Evolutionary conservation across 2,329 filamentous ascomycete species (phyloP), one percentile per base, ranked within the genome.

Genomic region (Fusarium veterinarium): DNA sequence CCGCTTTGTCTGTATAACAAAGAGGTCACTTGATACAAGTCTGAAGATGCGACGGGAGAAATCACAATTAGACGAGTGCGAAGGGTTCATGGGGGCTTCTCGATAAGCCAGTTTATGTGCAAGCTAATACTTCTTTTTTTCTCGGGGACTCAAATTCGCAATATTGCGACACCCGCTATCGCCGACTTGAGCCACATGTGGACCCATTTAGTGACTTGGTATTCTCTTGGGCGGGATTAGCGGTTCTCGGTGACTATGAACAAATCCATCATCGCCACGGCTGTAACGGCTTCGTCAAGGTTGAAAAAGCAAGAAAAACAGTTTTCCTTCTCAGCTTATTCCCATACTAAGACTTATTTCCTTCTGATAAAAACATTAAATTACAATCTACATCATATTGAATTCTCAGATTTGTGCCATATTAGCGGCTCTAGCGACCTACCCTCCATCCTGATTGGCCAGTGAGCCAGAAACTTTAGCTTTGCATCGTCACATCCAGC

Each of bases 201-300:
- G 68, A 30, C 30, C 52, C 35, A 25, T 31, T 38, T 41, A 40
- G 35, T 33, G 30, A 58, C 40, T 49, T 35, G 20, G 56, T 28
- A 13, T n/a, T 52, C 37, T 28, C 42, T 30, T 25, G 17, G 57
- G 44, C 57, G 59, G 44, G n/a, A 60, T 61, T 60, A 57, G 42
- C 66, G 72, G 72, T 61, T 69, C 57, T 75, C 73, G 73, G 72
- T 41, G 52, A 41, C 67, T 60, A 71, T 55, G 44, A 67, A 40
- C 37, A 52, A 60, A 37, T 38, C 16, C 41, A 42, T 42, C 28
- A 30, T 56, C 42, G 56, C 61, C 37, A 61, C 40, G 56, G 40
- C 52, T 45, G 46, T 51, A 44, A 60, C 25, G 62, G 30, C 35
- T 42, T 49, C n/a, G 28, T 30, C 20, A 23, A 52, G 37, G 41